phyloP scores from a whole-genome alignment of 2,329 filamentous ascomycete species.

The Arthroderma sp. region DNA sequence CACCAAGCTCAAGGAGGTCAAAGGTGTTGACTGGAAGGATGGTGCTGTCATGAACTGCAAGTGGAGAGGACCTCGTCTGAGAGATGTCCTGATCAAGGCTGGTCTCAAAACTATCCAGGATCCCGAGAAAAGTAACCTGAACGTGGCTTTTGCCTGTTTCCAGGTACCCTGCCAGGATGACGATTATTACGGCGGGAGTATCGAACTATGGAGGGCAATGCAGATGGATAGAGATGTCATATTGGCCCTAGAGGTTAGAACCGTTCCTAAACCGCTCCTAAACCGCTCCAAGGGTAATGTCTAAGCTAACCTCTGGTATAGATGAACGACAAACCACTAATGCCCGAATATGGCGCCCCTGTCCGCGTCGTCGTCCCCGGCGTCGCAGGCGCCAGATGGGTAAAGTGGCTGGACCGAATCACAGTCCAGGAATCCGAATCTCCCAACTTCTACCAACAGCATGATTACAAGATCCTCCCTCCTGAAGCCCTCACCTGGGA shows the following conservation, averaged over 20 bases:
- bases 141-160: conserved; percentile 45
- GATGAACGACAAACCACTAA: conserved; percentile 39
- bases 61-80: conserved; percentile 42
- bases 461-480: conserved; percentile 48
- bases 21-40: conserved; percentile 48
- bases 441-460: conserved; percentile 44
- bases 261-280: background rate
- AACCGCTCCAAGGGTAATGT: background rate
- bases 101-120: conserved; percentile 24
- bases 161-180: conserved; percentile 43
- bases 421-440: conserved; percentile 39
- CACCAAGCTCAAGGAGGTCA: conserved; percentile 45
- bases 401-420: conserved; percentile 45
- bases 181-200: conserved; percentile 45
- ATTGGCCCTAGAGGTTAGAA: conserved; percentile 34
- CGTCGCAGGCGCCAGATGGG: conserved; percentile 40
- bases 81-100: conserved; percentile 38
- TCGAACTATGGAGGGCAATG: conserved; percentile 37
- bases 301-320: conserved; percentile 11
- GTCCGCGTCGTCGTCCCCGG: conserved; percentile 41
- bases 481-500: conserved; percentile 36
- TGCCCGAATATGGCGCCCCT: conserved; percentile 39
- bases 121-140: conserved; percentile 18
- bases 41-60: conserved; percentile 48
- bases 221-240: conserved; percentile 33